Percentiles rank a stretch among this genome's conserved stretches.
Evolutionary conservation across 345 rosid species (phyloP).

Genomic region (Gossypium rotundifolium): DNA sequence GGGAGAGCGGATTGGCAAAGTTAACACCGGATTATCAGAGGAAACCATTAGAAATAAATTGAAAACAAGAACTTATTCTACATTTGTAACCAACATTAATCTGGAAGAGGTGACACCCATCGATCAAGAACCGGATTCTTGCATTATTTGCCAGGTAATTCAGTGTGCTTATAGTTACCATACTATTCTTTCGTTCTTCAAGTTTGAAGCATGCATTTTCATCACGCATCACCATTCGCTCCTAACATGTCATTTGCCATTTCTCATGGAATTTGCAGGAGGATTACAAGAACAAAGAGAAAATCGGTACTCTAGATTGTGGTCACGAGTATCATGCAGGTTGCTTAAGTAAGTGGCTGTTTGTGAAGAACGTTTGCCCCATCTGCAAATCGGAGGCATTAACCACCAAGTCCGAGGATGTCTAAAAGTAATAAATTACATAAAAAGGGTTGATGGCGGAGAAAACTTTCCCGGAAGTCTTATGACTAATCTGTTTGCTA

Average conservation of each 20-base stretch:
- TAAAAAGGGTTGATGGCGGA: slow-evolving; percentile 15
- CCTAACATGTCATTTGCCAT: background rate
- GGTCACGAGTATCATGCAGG: slow-evolving; percentile 75
- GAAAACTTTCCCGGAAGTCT: slow-evolving; percentile 14
- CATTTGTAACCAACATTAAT: slow-evolving; percentile 33
- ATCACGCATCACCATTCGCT: background rate
- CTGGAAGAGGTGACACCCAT: slow-evolving; percentile 48
- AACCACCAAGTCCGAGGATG: slow-evolving; percentile 20
- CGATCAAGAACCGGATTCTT: slow-evolving; percentile 54
- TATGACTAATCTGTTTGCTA: slow-evolving; percentile 25
- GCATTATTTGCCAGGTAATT: slow-evolving; percentile 68
- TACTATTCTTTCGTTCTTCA: background rate
- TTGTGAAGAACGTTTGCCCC: slow-evolving; percentile 76
- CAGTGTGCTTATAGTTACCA: no score
- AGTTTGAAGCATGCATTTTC: background rate
- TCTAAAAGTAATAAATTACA: slow-evolving; percentile 5
- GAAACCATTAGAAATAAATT: slow-evolving; percentile 38
- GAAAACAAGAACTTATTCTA: slow-evolving; percentile 42
- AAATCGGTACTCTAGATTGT: slow-evolving; percentile 64
- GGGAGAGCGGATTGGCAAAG: slow-evolving; percentile 74
- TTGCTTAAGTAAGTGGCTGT: slow-evolving; percentile 87
- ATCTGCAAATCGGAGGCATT: slow-evolving; percentile 83
- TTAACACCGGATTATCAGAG: slow-evolving; percentile 74
- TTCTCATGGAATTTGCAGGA: slow-evolving; percentile 38
- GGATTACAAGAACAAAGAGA: slow-evolving; percentile 45